These are phyloP conservation scores for Xylaria longipes DNA, from an alignment of 495 filamentous ascomycete genomes.

Conservation along the genomic window DNA sequence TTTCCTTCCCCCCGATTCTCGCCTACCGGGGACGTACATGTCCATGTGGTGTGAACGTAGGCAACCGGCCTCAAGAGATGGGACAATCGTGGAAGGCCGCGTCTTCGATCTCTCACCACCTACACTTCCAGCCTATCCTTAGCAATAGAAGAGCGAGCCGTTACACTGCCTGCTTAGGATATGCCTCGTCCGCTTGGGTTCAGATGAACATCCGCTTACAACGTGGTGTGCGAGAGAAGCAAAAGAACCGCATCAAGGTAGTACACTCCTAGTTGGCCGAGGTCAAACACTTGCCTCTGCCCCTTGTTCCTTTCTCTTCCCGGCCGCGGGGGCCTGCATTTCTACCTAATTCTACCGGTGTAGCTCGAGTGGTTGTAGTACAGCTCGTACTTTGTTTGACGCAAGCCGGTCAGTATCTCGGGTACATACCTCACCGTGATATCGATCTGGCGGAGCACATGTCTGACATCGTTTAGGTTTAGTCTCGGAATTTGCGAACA, in stretches of 20 bases:
- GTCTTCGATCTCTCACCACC: not conserved
- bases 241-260: not conserved
- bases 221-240: not conserved
- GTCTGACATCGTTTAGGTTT: slow-evolving; percentile 18
- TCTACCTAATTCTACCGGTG: not conserved
- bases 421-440: slow-evolving; percentile 18
- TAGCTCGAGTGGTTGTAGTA: not conserved
- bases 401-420: slow-evolving; percentile 22
- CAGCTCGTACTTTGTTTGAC: slow-evolving; percentile 8
- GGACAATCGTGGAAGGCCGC: slow-evolving; percentile 1
- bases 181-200: not conserved
- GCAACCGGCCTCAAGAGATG: not conserved
- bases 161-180: not conserved
- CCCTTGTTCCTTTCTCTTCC: slow-evolving; percentile 3
- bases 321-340: slow-evolving; percentile 17
- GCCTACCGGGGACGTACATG: not conserved
- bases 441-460: not conserved
- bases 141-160: not conserved
- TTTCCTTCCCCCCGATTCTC: not conserved
- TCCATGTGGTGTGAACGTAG: not conserved
- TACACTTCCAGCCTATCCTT: not conserved
- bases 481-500: slow-evolving; percentile 3
- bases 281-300: not conserved
- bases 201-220: not conserved
- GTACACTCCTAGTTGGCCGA: not conserved